A percentile compares a stretch with the other conserved stretches of the same genome.
These are phyloP conservation scores for Elaeis guineensis DNA, from an alignment of 176 grass and related monocot species.

Conservation along the genomic window DNA sequence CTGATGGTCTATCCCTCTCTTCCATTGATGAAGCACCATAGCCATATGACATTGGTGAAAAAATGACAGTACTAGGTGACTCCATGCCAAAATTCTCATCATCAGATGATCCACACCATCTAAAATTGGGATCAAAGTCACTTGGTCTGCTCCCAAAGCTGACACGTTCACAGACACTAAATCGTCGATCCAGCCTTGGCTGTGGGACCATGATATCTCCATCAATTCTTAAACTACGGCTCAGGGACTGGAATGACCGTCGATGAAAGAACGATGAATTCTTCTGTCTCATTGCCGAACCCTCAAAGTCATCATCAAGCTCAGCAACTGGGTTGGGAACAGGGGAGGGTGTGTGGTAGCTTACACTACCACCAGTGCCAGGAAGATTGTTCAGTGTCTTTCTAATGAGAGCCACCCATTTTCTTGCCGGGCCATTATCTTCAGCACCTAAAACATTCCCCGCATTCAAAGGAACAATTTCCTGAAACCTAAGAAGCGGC, in stretches of 20 bases:
- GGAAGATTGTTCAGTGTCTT: slow-evolving; percentile 62
- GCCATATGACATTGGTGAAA: slow-evolving; percentile 60
- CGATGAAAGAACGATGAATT: slow-evolving; percentile 68
- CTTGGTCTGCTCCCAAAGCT: slow-evolving; percentile 70
- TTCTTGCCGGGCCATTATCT: slow-evolving; percentile 72
- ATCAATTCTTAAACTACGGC: slow-evolving; percentile 57
- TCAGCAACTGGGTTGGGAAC: slow-evolving; percentile 65
- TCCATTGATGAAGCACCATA: slow-evolving; percentile 48
- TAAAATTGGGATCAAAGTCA: slow-evolving; percentile 73
- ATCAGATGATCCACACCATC: slow-evolving; percentile 71
- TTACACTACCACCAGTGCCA: slow-evolving; percentile 36
- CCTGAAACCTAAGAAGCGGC: slow-evolving; percentile 57
- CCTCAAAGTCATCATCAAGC: slow-evolving; percentile 80
- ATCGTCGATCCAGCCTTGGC: slow-evolving; percentile 58
- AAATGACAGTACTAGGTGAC: slow-evolving; percentile 50
- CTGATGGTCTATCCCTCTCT: slow-evolving; percentile 28
- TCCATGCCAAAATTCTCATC: slow-evolving; percentile 87
- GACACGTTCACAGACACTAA: slow-evolving; percentile 78
- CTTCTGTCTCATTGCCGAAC: slow-evolving; percentile 43
- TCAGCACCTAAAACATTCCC: slow-evolving; percentile 71
- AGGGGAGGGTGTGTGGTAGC: slow-evolving; percentile 57
- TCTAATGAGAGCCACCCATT: slow-evolving; percentile 76
- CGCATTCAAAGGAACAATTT: slow-evolving; percentile 94
- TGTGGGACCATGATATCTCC: slow-evolving; percentile 49
- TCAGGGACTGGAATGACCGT: slow-evolving; percentile 63